Conservation (phyloP, 139 green algal genomes). For the Pedinophyceae sp. region DNA sequence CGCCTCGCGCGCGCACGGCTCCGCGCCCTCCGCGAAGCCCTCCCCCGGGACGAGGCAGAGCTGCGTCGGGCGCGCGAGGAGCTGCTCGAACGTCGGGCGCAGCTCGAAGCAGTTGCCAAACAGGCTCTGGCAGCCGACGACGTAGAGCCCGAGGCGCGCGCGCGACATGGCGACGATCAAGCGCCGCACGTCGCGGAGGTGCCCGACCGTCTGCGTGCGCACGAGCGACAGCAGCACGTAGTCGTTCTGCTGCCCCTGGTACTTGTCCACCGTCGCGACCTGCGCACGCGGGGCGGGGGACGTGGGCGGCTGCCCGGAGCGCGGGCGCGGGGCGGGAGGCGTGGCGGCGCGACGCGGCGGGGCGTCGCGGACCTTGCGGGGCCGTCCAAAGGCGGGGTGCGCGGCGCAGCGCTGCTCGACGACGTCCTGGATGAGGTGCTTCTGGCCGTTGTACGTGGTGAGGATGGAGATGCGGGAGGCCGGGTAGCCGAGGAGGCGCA, state of each 20-base stretch:
- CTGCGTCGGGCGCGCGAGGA: slow-evolving; percentile 58
- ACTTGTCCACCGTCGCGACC: slow-evolving; percentile 91
- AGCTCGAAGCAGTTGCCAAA: slow-evolving; percentile 92
- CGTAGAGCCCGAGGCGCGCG: slow-evolving; percentile 83
- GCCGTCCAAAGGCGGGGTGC: slow-evolving; percentile 69
- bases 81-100: slow-evolving; percentile 59
- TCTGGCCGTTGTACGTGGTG: slow-evolving; percentile 98
- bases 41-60: slow-evolving; percentile 47
- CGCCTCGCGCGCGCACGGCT: slow-evolving; percentile 7
- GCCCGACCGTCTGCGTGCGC: slow-evolving; percentile 70
- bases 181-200: slow-evolving; percentile 86
- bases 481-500: slow-evolving; percentile 89
- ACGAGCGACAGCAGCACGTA: slow-evolving; percentile 91
- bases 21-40: slow-evolving; percentile 6
- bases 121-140: slow-evolving; percentile 62
- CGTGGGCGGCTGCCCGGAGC: too few relatives aligned
- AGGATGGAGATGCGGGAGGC: slow-evolving; percentile 81
- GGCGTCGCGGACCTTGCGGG: slow-evolving; percentile 53
- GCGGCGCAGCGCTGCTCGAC: slow-evolving; percentile 65
- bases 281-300: background rate
- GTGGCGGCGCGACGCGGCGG: too few relatives aligned
- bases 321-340: too few relatives aligned
- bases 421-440: slow-evolving; percentile 82
- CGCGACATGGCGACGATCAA: slow-evolving; percentile 89
- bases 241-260: slow-evolving; percentile 96